These are phyloP conservation scores for Aspergillus olivimuriae DNA, from an alignment of 495 filamentous ascomycete species.

Conservation along the genomic window DNA sequence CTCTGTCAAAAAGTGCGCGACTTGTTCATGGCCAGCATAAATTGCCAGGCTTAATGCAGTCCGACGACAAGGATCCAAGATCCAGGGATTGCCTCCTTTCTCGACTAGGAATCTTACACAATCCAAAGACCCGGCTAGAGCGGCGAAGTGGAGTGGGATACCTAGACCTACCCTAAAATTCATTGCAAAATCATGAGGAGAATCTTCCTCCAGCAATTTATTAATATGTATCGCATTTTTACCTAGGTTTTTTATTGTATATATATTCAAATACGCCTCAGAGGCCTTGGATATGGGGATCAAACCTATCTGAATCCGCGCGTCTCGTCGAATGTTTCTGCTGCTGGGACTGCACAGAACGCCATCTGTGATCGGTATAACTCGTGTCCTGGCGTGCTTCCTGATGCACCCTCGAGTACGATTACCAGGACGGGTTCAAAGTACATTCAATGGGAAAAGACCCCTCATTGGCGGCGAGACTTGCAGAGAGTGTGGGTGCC, in stretches of 20 bases:
- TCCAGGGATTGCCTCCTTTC: constrained; percentile 1
- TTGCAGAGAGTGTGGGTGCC: constrained; percentile 38
- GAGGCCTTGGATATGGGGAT: constrained; percentile 54
- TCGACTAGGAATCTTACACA: neutral
- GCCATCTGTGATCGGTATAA: constrained; percentile 43
- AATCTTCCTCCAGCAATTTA: constrained; percentile 2
- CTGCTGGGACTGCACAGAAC: constrained; percentile 45
- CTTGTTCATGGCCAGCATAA: neutral
- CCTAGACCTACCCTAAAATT: constrained; percentile 1
- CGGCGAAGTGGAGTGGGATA: neutral
- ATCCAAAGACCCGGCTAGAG: constrained; percentile 1
- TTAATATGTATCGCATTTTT: constrained; percentile 1
- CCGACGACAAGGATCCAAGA: constrained; percentile 2
- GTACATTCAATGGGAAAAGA: constrained; percentile 51
- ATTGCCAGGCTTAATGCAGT: neutral
- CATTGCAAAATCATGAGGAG: neutral
- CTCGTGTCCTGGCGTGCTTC: constrained; percentile 45
- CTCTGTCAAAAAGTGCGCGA: constrained; percentile 1
- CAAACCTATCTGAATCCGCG: constrained; percentile 40
- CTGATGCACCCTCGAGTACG: constrained; percentile 41
- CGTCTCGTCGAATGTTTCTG: constrained; percentile 41
- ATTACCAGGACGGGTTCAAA: constrained; percentile 45
- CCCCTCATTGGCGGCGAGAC: constrained; percentile 42
- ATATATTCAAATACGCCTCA: constrained; percentile 14
- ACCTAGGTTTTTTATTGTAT: constrained; percentile 1